A percentile compares a stretch with the other conserved stretches of the same genome.
Conservation (phyloP, 345 rosid species). For the Abelmoschus esculentus region DNA sequence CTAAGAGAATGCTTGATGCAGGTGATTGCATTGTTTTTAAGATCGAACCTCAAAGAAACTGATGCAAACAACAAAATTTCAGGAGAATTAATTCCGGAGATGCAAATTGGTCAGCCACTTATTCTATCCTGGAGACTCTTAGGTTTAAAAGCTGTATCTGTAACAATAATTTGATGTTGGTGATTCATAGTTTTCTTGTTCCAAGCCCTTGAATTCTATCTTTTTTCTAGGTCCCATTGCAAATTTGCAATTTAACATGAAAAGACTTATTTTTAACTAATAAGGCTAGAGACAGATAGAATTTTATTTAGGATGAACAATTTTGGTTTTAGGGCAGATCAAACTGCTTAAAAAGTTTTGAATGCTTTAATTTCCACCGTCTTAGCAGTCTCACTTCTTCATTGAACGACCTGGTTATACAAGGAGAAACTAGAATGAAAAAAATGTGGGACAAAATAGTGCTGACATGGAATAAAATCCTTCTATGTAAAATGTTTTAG, state of each 20-base stretch:
- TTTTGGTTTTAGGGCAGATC: constrained; percentile 2
- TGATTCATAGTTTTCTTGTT: constrained; percentile 2
- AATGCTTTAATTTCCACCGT: not conserved
- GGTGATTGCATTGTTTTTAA: constrained; percentile 74
- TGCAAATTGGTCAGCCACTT: constrained; percentile 30
- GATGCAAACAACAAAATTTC: constrained; percentile 18
- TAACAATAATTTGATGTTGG: not conserved
- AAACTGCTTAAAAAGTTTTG: not conserved
- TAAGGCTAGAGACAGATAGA: not conserved
- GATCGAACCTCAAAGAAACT: constrained; percentile 54
- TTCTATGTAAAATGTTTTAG: not conserved
- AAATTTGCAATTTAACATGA: not conserved
- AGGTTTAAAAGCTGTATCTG: not conserved
- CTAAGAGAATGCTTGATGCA: constrained; percentile 33
- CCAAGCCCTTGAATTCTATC: not conserved
- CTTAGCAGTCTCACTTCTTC: not conserved
- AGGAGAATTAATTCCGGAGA: constrained; percentile 18
- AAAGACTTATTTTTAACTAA: constrained; percentile 1
- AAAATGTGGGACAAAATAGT: not conserved
- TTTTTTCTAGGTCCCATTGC: constrained; percentile 1
- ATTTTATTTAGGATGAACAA: not conserved
- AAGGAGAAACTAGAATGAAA: not conserved
- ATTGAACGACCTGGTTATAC: not conserved
- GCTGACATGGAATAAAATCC: not conserved
- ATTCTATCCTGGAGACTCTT: constrained; percentile 10